A percentile compares a stretch with the other conserved stretches of the same genome.
Conservation (phyloP, 345 rosid genomes). For the Populus tremula region DNA sequence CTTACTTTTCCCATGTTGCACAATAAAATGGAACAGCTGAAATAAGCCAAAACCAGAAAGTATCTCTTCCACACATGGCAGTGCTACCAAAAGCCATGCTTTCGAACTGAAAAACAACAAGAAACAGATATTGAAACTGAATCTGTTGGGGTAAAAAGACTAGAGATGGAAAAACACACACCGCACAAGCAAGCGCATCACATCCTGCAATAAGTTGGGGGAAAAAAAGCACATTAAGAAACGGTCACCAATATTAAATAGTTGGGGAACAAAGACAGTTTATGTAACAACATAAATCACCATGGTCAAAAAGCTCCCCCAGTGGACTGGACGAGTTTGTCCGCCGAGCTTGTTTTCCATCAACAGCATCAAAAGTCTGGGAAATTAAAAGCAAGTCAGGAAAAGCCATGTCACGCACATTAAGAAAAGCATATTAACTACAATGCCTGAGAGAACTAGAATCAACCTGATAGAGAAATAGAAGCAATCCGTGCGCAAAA, state of each 20-base stretch:
- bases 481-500: slow-evolving; percentile 84
- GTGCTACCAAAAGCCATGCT: slow-evolving; percentile 87
- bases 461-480: slow-evolving; percentile 88
- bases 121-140: slow-evolving; percentile 8
- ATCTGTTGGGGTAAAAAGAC: neutral
- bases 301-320: slow-evolving; percentile 96
- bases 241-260: neutral
- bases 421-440: neutral
- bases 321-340: slow-evolving; percentile 86
- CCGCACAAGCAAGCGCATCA: slow-evolving; percentile 99
- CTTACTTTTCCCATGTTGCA: slow-evolving; percentile 98
- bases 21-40: slow-evolving; percentile 90
- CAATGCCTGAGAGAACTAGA: slow-evolving; percentile 4
- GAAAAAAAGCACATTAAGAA: slow-evolving; percentile 20
- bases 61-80: slow-evolving; percentile 85
- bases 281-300: slow-evolving; percentile 36
- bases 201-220: slow-evolving; percentile 62
- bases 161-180: slow-evolving; percentile 36
- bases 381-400: slow-evolving; percentile 7
- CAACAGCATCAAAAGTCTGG: slow-evolving; percentile 98
- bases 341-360: slow-evolving; percentile 97
- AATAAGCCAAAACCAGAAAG: slow-evolving; percentile 95
- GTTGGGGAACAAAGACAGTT: neutral
- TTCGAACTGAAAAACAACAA: slow-evolving; percentile 57
- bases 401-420: slow-evolving; percentile 1